These are phyloP conservation scores for Sugiyamaella mastotermitis DNA, from an alignment of 805 yeast genomes.

Conservation along the genomic window DNA sequence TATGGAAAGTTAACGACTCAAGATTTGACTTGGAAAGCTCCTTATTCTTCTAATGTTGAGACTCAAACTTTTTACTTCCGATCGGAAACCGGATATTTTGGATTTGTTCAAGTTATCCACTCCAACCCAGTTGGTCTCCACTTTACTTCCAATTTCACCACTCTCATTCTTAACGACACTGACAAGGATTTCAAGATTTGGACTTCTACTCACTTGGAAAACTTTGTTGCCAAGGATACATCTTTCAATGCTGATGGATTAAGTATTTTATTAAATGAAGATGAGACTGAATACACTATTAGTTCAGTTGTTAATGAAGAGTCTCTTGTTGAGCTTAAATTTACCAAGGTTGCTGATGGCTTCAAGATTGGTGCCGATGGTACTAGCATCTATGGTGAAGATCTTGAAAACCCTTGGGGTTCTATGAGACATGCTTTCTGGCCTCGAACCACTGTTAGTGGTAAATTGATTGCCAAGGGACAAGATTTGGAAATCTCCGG, in stretches of 20 bases:
- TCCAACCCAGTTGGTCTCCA: constrained; percentile 85
- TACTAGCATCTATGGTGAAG: constrained; percentile 78
- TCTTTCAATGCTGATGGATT: constrained; percentile 69
- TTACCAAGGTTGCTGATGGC: constrained; percentile 64
- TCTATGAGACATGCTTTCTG: constrained; percentile 93
- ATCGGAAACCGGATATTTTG: constrained; percentile 58
- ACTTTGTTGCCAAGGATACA: constrained; percentile 65
- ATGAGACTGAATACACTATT: constrained; percentile 45
- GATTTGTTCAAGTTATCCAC: constrained; percentile 92
- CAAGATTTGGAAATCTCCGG: constrained; percentile 24
- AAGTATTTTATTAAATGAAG: constrained; percentile 54
- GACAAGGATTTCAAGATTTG: constrained; percentile 49
- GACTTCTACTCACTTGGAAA: constrained; percentile 87
- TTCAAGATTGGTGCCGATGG: constrained; percentile 90
- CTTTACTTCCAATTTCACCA: constrained; percentile 84
- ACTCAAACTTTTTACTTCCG: constrained; percentile 89
- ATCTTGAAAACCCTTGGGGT: constrained; percentile 87
- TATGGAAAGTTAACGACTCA: constrained; percentile 52
- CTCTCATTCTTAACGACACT: constrained; percentile 59
- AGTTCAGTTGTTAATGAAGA: constrained; percentile 51
- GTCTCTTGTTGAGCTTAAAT: constrained; percentile 61
- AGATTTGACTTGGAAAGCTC: constrained; percentile 72
- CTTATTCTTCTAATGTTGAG: constrained; percentile 84
- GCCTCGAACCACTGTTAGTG: constrained; percentile 79
- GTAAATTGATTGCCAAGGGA: constrained; percentile 47